A percentile compares a stretch with the other conserved stretches of the same genome.
Evolutionary conservation across 768 basidiomycete genomes (phyloP).

Genomic region (Suillus decipiens): DNA sequence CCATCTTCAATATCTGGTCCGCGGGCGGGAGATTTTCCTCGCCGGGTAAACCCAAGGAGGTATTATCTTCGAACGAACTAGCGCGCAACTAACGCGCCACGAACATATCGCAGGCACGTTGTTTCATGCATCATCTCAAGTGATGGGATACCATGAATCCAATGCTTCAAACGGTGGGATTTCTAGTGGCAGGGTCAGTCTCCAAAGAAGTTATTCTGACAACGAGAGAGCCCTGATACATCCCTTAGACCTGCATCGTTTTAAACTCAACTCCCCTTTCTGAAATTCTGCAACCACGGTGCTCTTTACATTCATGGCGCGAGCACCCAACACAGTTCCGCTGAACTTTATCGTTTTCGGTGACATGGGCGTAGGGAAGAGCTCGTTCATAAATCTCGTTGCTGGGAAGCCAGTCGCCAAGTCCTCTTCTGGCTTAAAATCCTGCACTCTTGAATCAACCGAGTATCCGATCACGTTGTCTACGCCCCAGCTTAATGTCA

Average conservation of each 20-base stretch:
- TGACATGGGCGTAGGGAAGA: slow-evolving; percentile 15
- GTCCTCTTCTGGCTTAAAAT: slow-evolving; percentile 1
- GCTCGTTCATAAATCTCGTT: slow-evolving; percentile 14
- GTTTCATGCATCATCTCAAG: background rate
- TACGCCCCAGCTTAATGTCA: background rate
- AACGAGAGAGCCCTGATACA: background rate
- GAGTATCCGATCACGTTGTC: background rate
- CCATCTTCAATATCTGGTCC: background rate
- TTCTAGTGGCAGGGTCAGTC: background rate
- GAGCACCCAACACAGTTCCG: background rate
- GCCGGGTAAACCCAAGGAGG: background rate
- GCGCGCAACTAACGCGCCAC: background rate
- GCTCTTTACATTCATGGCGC: background rate
- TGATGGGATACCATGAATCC: background rate
- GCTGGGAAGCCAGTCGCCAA: slow-evolving; percentile 4
- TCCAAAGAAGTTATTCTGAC: background rate
- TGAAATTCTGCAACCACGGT: background rate
- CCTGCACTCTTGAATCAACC: slow-evolving; percentile 12
- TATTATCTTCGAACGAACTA: background rate
- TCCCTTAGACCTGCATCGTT: background rate
- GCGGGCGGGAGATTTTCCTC: background rate
- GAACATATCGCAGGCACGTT: background rate
- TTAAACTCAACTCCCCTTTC: background rate
- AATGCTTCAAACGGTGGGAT: background rate
- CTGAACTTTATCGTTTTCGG: slow-evolving; percentile 13